phyloP scores from a whole-genome alignment of 31 red algal genomes.

The Odonthalia washingtoniensis region DNA sequence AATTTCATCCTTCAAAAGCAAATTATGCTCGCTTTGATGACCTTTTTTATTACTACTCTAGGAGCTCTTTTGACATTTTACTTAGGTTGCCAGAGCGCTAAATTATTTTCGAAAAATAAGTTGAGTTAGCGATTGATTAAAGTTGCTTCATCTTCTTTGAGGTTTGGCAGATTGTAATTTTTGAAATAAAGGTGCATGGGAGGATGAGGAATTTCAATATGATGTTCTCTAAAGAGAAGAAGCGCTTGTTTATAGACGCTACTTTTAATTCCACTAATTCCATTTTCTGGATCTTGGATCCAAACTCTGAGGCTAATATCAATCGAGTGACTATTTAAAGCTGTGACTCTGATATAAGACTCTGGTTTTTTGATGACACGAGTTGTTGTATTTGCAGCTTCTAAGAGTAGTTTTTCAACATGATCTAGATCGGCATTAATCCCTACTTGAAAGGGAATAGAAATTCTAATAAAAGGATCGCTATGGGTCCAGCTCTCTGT shows the following conservation, averaged over 20 bases:
- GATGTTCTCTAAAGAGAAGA: conserved; percentile 5
- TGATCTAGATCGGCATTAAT: conserved; percentile 4
- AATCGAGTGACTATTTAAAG: background rate
- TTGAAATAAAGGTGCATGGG: background rate
- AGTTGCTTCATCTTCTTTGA: too few species aligned
- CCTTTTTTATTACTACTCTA: too few species aligned
- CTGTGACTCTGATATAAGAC: background rate
- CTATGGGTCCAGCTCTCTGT: conserved; percentile 15
- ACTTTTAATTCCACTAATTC: background rate
- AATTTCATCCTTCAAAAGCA: too few species aligned
- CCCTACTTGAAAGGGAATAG: background rate
- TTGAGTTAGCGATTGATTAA: too few species aligned
- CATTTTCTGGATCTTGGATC: conserved; percentile 12
- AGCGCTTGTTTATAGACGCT: background rate
- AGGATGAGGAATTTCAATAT: conserved; percentile 12
- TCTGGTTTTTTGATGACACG: background rate
- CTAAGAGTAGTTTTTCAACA: background rate
- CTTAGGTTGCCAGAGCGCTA: too few species aligned
- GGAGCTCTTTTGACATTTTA: too few species aligned
- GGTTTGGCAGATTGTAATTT: background rate
- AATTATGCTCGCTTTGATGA: too few species aligned
- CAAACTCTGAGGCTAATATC: background rate
- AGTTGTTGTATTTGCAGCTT: background rate
- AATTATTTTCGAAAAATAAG: too few species aligned
- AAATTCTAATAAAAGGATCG: background rate